Evolutionary conservation across 1,284 basidiomycete species (phyloP).

Genomic region (Boletus sp.): DNA sequence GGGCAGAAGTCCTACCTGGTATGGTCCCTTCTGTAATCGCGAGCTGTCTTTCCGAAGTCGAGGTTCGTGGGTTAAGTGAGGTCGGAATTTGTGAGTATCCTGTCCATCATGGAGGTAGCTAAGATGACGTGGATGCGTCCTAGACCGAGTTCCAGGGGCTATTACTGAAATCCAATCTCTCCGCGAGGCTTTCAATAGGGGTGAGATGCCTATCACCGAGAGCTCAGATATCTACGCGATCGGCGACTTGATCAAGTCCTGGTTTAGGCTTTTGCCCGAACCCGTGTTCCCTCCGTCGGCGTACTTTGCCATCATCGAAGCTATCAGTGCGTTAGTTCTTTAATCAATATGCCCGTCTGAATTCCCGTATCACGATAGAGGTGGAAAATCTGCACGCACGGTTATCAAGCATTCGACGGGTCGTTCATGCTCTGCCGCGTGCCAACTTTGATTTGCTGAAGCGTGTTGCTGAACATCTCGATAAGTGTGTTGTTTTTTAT

Average conservation of each 20-base stretch:
- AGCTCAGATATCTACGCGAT: constrained; percentile 78
- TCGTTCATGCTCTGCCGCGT: constrained; percentile 70
- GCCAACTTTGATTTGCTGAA: constrained; percentile 75
- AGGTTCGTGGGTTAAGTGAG: constrained; percentile 73
- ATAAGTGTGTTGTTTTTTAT: constrained; percentile 54
- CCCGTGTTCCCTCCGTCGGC: constrained; percentile 72
- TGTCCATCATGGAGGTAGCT: neutral
- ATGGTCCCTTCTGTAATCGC: constrained; percentile 68
- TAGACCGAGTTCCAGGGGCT: constrained; percentile 85
- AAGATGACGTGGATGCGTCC: neutral
- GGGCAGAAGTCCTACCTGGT: constrained; percentile 53
- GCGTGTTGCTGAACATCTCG: constrained; percentile 80
- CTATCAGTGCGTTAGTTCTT: constrained; percentile 54
- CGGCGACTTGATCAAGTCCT: constrained; percentile 80
- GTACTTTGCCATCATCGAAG: constrained; percentile 69
- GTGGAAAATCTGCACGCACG: constrained; percentile 69
- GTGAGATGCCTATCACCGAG: constrained; percentile 60
- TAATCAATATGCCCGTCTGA: constrained; percentile 8
- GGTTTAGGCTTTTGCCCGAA: constrained; percentile 80
- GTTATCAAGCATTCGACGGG: constrained; percentile 61
- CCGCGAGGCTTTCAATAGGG: constrained; percentile 75
- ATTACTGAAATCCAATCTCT: constrained; percentile 66
- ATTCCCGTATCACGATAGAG: constrained; percentile 44
- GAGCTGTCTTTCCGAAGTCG: constrained; percentile 68
- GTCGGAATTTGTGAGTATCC: constrained; percentile 83